phyloP scores from a whole-genome alignment of 2,329 filamentous ascomycete genomes.

The Atkinsonella hypoxylon region DNA sequence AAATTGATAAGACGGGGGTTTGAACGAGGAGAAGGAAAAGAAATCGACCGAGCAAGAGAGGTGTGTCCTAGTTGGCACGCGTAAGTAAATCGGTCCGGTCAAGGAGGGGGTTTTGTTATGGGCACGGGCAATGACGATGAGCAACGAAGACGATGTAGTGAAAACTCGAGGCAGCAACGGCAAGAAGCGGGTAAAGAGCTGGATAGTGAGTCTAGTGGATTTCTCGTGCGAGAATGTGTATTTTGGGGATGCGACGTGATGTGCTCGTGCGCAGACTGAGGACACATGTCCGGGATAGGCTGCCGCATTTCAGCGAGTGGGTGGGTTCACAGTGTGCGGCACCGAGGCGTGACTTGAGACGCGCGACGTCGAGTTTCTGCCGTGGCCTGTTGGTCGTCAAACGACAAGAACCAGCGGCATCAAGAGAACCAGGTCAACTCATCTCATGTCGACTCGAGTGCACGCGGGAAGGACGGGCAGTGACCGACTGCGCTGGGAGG shows the following conservation, averaged over 20 bases:
- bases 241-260: slow-evolving; percentile 7
- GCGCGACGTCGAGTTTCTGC: neutral
- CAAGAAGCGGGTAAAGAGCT: neutral
- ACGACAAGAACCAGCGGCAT: neutral
- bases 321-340: slow-evolving; percentile 6
- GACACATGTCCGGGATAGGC: slow-evolving; percentile 14
- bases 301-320: slow-evolving; percentile 10
- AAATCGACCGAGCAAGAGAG: slow-evolving; percentile 8
- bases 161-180: neutral
- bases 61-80: slow-evolving; percentile 18
- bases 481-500: neutral
- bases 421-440: neutral
- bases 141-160: neutral
- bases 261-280: slow-evolving; percentile 11
- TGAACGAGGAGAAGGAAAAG: slow-evolving; percentile 9
- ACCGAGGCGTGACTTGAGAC: neutral
- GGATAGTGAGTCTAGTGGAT: neutral
- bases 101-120: slow-evolving; percentile 13
- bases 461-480: neutral
- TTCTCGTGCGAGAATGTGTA: neutral
- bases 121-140: slow-evolving; percentile 4
- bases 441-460: neutral
- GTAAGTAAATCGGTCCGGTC: slow-evolving; percentile 14
- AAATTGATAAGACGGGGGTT: slow-evolving; percentile 6
- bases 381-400: neutral